A percentile compares a stretch with the other conserved stretches of the same genome.
Conservation (phyloP, 495 filamentous ascomycete genomes). For the Penicillium canescens region DNA sequence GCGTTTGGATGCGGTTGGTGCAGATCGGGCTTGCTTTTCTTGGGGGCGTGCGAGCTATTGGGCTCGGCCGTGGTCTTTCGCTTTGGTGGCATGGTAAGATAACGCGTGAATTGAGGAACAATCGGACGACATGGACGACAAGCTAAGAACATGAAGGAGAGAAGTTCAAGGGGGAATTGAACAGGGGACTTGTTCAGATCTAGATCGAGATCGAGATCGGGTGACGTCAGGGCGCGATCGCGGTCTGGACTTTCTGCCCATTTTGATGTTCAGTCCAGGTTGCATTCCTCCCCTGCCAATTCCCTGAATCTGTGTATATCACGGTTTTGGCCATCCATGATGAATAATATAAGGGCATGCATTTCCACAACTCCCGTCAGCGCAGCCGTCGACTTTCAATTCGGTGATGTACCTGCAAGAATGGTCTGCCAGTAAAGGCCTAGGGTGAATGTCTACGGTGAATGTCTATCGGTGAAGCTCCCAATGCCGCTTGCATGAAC, state of each 20-base stretch:
- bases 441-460: too few species aligned
- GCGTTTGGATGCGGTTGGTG: constrained; percentile 37
- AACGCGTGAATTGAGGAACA: background rate
- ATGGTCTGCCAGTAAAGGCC: too few species aligned
- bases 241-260: background rate
- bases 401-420: too few species aligned
- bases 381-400: too few species aligned
- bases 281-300: too few species aligned
- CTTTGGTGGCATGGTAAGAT: constrained; percentile 27
- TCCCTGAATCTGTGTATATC: too few species aligned
- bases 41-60: constrained; percentile 13
- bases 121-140: background rate
- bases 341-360: too few species aligned
- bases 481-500: too few species aligned
- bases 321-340: too few species aligned
- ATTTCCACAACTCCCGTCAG: too few species aligned
- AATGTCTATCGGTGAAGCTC: too few species aligned
- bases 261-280: too few species aligned
- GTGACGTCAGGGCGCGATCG: constrained; percentile 8
- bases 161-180: background rate
- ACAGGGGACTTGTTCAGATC: background rate
- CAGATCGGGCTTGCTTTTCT: constrained; percentile 22
- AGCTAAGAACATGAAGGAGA: background rate
- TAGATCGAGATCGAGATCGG: constrained; percentile 3
- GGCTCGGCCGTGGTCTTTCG: constrained; percentile 22